phyloP scores from a whole-genome alignment of 768 basidiomycete genomes.

The Hericium alpestre region DNA sequence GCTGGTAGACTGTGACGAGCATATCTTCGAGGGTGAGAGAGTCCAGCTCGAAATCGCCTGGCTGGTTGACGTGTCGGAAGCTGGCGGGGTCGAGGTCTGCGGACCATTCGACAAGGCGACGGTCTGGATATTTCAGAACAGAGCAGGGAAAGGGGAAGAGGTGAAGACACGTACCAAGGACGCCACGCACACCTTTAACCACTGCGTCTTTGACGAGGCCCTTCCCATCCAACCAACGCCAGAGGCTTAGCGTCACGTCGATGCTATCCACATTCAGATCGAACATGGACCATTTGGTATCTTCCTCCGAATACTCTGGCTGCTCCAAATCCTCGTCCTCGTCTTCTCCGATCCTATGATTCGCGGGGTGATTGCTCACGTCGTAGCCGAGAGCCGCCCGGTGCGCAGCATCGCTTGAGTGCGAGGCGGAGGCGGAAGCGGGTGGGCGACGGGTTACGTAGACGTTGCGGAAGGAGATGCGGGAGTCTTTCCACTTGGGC shows the following conservation, averaged over 20 bases:
- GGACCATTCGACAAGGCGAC: constrained; percentile 80
- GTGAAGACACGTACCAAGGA: constrained; percentile 50
- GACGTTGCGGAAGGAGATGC: constrained; percentile 94
- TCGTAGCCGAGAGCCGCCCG: constrained; percentile 63
- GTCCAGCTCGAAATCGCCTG: constrained; percentile 89
- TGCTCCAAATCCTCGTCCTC: constrained; percentile 18
- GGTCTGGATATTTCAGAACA: constrained; percentile 39
- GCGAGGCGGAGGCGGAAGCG: not conserved
- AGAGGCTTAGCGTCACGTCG: constrained; percentile 86
- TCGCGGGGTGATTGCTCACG: constrained; percentile 64
- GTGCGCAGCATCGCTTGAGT: constrained; percentile 26
- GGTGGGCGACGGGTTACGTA: constrained; percentile 76
- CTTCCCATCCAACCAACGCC: constrained; percentile 92
- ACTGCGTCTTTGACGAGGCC: constrained; percentile 86
- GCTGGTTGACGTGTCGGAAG: constrained; percentile 62
- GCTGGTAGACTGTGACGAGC: constrained; percentile 89
- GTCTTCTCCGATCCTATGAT: constrained; percentile 58
- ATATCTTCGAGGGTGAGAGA: constrained; percentile 87
- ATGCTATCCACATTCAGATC: constrained; percentile 91
- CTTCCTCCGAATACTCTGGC: constrained; percentile 32
- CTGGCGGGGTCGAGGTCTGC: constrained; percentile 69
- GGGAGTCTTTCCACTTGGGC: constrained; percentile 93
- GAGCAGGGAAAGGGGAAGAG: not conserved
- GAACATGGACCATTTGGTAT: constrained; percentile 78
- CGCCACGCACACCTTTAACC: constrained; percentile 88